Base-by-base conservation (phyloP, 345 rosid species). In the Populus simonii region DNA sequence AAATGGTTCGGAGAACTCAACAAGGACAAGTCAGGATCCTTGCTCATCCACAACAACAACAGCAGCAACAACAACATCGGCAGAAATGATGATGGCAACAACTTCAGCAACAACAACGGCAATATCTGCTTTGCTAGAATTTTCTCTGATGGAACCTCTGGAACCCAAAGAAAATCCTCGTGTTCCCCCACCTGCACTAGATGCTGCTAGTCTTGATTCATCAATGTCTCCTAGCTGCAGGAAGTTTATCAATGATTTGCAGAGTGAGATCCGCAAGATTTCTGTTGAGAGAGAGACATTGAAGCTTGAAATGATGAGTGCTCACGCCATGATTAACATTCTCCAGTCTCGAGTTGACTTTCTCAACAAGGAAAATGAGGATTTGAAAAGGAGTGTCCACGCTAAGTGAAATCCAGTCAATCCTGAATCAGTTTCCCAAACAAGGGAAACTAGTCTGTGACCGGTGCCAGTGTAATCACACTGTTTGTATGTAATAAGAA, bases 281-380 rank as follows among this genome's bases (percentile, higher is more conserved):
- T 87, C 97, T 7, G 89, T 89, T 6, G 97, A 92, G 80, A 87
- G 86, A 79, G 97, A 89, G 86, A 82, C 92, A 0, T 63, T 92
- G 83, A 92, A 85, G 84, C 90, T 93, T 31, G 93, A 93, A 78
- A 86, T 92, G 93, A 84, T 95, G 92, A 89, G 92, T 74, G 92
- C 92, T 36, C 91, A 89, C 47, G 87, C 98, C 16, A 91, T 90
- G 95, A 88, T 92, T 69, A 91, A 87, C 81, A 87, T 90, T 79
- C 98, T 93, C 67, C 94, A 90, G 68, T 85, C 96, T 0, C 86
- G 89, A 74, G 81, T 92, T 20, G 96, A 91, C 69, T 78, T 62
- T 6, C 82, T 95, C 78, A 84, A 69, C 80, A 86, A 83, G 80
- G 99, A 95, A 78, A 95, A 93, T 8, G 90, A 90, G 81, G 94